A percentile compares a stretch with the other conserved stretches of the same genome.
phyloP scores from a whole-genome alignment of 1,139 yeast species.

The Sugiyamaella sp. region DNA sequence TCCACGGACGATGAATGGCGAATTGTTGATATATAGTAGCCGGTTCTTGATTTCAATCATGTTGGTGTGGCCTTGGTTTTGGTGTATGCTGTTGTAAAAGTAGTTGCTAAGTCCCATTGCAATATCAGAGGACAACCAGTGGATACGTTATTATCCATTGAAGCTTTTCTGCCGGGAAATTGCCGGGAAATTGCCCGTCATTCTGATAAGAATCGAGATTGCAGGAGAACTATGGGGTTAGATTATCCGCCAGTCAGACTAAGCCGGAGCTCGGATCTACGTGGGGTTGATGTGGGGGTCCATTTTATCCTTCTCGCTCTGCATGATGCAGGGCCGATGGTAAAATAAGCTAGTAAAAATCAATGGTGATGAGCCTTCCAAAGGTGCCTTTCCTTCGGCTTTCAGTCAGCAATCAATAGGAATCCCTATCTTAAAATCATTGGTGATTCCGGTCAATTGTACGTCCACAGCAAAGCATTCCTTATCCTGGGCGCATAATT shows the following conservation, averaged over 20 bases:
- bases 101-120: background rate
- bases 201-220: background rate
- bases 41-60: conserved; percentile 16
- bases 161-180: no score
- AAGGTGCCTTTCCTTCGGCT: no score
- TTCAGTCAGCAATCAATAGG: no score
- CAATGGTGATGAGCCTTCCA: no score
- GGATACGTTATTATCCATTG: background rate
- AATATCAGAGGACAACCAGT: background rate
- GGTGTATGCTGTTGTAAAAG: background rate
- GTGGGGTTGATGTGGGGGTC: no score
- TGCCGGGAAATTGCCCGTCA: no score
- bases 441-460: background rate
- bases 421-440: background rate
- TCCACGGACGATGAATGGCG: conserved; percentile 21
- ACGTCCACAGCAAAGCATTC: background rate
- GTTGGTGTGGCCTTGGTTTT: background rate
- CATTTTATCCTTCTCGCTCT: background rate
- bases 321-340: background rate
- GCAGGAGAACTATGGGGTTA: background rate
- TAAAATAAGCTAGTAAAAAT: no score
- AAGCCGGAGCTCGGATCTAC: no score
- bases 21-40: conserved; percentile 15
- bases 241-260: background rate
- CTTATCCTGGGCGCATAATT: background rate